Base-by-base conservation (phyloP, 805 yeast genomes). In the Metahyphopichia silvanorum region DNA sequence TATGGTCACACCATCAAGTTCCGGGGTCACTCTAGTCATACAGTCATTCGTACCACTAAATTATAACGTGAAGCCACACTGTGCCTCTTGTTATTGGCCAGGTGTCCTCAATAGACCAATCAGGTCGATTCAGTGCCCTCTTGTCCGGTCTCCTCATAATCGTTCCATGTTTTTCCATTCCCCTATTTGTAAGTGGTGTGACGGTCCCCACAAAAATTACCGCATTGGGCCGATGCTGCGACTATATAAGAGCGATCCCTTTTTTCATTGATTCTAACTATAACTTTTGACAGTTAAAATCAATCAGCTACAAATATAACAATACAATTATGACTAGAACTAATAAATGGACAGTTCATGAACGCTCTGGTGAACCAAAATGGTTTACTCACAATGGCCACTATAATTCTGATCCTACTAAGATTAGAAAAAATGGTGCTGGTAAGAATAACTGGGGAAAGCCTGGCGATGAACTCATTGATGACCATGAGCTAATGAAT, bases 401-500 rank as follows among this genome's bases (percentile, higher is more conserved):
- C 50, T 57, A 58, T 39, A 79, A 82, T 47, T 71, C 77, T 33
- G 77, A 81, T 41, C 95, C 96, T 34, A 79, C 77, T 51, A 76
- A 77, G 49, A 76, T 83, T 35, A 86, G 86, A 74, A 86, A 85
- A 55, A 72, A 73, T 37, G 97, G 97, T 31, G 82, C 82, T 21
- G 97, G 97, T 29, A 79, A 77, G 47, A 82, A 80, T 44, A 87
- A 87, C 51, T 86, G 96, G 95, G 97, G 97, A 27, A 64, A 69
- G 38, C 72, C 78, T 6, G 91, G 88, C 19, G 95, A 85, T 46
- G 95, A 86, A 48, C 55, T 84, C 40, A 70, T 75, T 38, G 76
- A 74, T 33, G 62, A 70, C 13, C 85, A 81, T 30, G 80, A 76
- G 40, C 26, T 40, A 18, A 51, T 46, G 35, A 36, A 39, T 23